Evolutionary conservation across 257 asterid species (phyloP).

Genomic region (Rehmannia glutinosa): DNA sequence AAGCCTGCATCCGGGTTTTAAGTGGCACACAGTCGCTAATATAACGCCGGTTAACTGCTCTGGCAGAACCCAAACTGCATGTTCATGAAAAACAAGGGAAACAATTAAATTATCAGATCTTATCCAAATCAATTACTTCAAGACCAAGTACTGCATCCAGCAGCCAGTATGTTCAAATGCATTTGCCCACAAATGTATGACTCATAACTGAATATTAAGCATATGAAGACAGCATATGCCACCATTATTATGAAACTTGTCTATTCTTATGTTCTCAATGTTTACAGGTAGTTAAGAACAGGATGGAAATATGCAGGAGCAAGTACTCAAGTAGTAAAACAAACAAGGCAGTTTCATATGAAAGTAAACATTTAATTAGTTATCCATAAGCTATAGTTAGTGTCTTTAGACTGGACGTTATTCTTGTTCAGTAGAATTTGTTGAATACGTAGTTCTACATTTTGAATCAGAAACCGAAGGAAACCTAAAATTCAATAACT

Average conservation of each 20-base stretch:
- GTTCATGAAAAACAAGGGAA: constrained; percentile 6
- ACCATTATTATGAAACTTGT: neutral
- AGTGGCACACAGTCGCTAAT: constrained; percentile 98
- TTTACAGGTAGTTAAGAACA: neutral
- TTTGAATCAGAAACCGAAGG: neutral
- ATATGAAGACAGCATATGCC: neutral
- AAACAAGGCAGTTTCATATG: neutral
- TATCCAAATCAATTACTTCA: constrained; percentile 14
- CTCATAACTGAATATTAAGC: neutral
- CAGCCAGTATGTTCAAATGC: neutral
- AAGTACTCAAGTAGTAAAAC: neutral
- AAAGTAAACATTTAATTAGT: neutral
- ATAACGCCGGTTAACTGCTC: constrained; percentile 96
- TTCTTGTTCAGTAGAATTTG: neutral
- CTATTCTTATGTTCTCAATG: too few relatives aligned
- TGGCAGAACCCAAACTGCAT: constrained; percentile 93
- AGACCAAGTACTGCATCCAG: constrained; percentile 1
- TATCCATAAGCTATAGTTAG: neutral
- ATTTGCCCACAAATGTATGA: neutral
- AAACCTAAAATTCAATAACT: neutral
- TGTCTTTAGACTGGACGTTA: neutral
- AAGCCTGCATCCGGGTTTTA: constrained; percentile 90
- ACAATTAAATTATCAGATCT: constrained; percentile 6
- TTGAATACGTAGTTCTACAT: neutral
- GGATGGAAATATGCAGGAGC: constrained; percentile 5